Evolutionary conservation across 2,329 filamentous ascomycete genomes (phyloP).

Genomic region (Claviceps sp.): DNA sequence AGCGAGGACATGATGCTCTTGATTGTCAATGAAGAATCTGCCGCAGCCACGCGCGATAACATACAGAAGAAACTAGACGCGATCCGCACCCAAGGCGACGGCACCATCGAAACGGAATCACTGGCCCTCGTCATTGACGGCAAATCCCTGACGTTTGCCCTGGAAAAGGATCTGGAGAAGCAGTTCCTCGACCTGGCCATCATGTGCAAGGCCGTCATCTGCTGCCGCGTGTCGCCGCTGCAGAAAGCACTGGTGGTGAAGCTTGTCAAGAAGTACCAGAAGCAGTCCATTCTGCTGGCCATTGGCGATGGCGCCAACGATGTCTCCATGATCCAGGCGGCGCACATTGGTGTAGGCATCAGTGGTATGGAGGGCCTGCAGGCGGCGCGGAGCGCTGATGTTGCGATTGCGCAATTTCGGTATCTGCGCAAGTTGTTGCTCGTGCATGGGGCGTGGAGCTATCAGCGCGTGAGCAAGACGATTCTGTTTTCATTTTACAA

Average conservation of each 20-base stretch:
- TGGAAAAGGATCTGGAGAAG: constrained; percentile 90
- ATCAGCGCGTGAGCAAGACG: constrained; percentile 91
- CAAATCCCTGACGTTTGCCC: constrained; percentile 82
- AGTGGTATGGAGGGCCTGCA: constrained; percentile 95
- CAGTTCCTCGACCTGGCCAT: constrained; percentile 85
- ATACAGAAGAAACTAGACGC: constrained; percentile 88
- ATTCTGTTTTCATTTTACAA: constrained; percentile 99
- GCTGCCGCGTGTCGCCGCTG: constrained; percentile 89
- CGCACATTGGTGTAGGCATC: constrained; percentile 95
- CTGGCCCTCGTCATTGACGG: constrained; percentile 91
- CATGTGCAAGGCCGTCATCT: constrained; percentile 98
- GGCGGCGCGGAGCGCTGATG: constrained; percentile 87
- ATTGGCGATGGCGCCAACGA: constrained; percentile 98
- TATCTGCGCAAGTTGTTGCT: constrained; percentile 87
- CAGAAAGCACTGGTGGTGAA: constrained; percentile 98
- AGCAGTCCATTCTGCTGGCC: constrained; percentile 81
- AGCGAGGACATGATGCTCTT: constrained; percentile 98
- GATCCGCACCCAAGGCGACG: constrained; percentile 68
- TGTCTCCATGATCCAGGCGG: constrained; percentile 99
- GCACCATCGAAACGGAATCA: constrained; percentile 67
- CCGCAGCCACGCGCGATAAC: constrained; percentile 71
- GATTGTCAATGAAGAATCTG: constrained; percentile 84
- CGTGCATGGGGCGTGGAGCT: constrained; percentile 95
- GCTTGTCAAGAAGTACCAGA: constrained; percentile 82
- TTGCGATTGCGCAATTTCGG: constrained; percentile 90